A percentile compares a stretch with the other conserved stretches of the same genome.
Evolutionary conservation across 2,329 filamentous ascomycete genomes (phyloP).

Genomic region (Metarhizium album): DNA sequence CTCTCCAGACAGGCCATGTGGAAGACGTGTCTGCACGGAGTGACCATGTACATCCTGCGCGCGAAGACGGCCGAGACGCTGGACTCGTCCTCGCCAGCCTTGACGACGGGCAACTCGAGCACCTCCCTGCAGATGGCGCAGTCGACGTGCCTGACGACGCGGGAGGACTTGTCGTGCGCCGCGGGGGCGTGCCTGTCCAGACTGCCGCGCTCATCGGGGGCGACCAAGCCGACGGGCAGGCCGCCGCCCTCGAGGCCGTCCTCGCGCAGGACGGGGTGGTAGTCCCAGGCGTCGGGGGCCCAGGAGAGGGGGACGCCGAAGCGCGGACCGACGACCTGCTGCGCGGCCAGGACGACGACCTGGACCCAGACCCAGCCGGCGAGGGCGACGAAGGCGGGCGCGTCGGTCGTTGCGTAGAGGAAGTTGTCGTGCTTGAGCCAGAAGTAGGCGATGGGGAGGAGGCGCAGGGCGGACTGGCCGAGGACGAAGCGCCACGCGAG

Average conservation of each 20-base stretch:
- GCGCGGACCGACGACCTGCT: constrained; percentile 80
- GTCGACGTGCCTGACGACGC: constrained; percentile 51
- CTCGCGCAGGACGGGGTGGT: constrained; percentile 79
- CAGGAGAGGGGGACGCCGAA: constrained; percentile 66
- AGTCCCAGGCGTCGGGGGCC: constrained; percentile 77
- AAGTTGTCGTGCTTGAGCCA: constrained; percentile 71
- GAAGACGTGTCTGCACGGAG: constrained; percentile 92
- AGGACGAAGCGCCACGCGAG: constrained; percentile 86
- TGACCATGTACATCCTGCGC: constrained; percentile 87
- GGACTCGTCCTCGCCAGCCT: constrained; percentile 41
- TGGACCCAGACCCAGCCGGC: constrained; percentile 82
- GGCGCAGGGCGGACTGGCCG: constrained; percentile 68
- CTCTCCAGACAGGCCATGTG: constrained; percentile 85
- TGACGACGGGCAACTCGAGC: constrained; percentile 77
- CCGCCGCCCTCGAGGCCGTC: constrained; percentile 71
- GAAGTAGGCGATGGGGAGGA: constrained; percentile 78
- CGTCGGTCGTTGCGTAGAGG: constrained; percentile 63
- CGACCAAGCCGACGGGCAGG: constrained; percentile 62
- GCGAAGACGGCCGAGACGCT: constrained; percentile 62
- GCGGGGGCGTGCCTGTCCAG: not conserved
- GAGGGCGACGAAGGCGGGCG: constrained; percentile 46
- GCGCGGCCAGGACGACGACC: constrained; percentile 63
- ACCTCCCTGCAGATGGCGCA: constrained; percentile 92
- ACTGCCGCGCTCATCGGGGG: constrained; percentile 4
- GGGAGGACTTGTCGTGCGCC: constrained; percentile 8